Evolutionary conservation across 306 rosid genomes (phyloP).

Genomic region (Begonia masoniana): DNA sequence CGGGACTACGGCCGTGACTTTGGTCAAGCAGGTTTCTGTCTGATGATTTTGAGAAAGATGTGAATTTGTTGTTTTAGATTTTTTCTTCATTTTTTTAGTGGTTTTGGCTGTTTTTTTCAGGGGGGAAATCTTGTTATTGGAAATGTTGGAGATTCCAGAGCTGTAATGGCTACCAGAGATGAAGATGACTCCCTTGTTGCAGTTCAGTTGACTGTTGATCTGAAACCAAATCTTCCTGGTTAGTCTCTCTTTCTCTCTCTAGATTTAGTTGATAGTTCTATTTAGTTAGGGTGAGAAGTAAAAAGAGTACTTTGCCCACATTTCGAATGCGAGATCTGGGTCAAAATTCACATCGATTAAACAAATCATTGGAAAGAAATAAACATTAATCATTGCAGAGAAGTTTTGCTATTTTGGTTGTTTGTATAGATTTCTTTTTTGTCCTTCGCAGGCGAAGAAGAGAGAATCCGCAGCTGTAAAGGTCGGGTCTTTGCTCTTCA

Average conservation of each 20-base stretch:
- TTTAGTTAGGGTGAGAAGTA: too few relatives aligned
- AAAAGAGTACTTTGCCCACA: too few relatives aligned
- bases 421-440: too few relatives aligned
- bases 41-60: neutral
- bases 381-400: too few relatives aligned
- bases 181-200: conserved; percentile 49
- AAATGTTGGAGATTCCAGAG: conserved; percentile 95
- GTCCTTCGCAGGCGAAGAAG: conserved; percentile 35
- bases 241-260: too few relatives aligned
- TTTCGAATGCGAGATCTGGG: too few relatives aligned
- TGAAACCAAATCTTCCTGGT: conserved; percentile 99
- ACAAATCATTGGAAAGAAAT: too few relatives aligned
- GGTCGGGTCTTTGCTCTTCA: conserved; percentile 97
- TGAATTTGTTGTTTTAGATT: too few relatives aligned
- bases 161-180: conserved; percentile 80
- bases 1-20: conserved; percentile 94
- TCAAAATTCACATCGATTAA: too few relatives aligned
- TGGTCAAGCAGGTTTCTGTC: conserved; percentile 65
- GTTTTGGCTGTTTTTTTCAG: conserved; percentile 27
- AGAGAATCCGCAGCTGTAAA: conserved; percentile 72
- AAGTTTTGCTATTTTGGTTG: too few relatives aligned
- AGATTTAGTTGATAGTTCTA: too few relatives aligned
- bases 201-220: conserved; percentile 93
- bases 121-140: conserved; percentile 72
- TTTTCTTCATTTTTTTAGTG: too few relatives aligned